phyloP scores from a whole-genome alignment of 2,329 filamentous ascomycete genomes.

The Sphaerulina musiva region DNA sequence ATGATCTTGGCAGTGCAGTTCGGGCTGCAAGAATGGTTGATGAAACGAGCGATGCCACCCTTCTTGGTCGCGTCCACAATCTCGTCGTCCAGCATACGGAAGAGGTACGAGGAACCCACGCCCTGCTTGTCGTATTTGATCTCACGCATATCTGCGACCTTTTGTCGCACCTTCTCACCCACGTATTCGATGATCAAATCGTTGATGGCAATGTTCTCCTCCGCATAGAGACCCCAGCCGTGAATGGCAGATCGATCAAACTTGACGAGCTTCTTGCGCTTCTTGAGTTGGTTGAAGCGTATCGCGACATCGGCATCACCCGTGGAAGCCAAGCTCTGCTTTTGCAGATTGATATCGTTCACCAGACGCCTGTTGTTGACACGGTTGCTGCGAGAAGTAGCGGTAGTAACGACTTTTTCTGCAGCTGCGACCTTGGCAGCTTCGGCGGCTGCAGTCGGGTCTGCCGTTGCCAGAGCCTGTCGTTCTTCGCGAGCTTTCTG shows the following conservation, averaged over 20 bases:
- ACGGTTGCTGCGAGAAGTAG: conserved; percentile 85
- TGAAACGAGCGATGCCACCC: conserved; percentile 94
- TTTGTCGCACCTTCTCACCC: conserved; percentile 91
- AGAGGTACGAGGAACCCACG: conserved; percentile 94
- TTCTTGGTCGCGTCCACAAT: conserved; percentile 98
- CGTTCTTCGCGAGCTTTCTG: conserved; percentile 85
- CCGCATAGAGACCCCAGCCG: conserved; percentile 96
- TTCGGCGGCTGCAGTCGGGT: conserved; percentile 57
- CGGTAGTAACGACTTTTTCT: conserved; percentile 75
- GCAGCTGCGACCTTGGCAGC: conserved; percentile 58
- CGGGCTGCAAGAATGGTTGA: conserved; percentile 96
- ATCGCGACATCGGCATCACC: conserved; percentile 78
- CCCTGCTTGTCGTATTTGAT: conserved; percentile 88
- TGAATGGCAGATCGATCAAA: conserved; percentile 97
- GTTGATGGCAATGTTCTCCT: conserved; percentile 93
- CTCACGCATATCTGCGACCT: conserved; percentile 94
- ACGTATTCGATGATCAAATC: conserved; percentile 99
- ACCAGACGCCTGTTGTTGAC: conserved; percentile 92
- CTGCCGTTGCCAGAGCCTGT: conserved; percentile 65
- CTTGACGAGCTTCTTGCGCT: conserved; percentile 97
- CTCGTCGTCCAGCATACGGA: conserved; percentile 95
- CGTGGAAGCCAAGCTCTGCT: conserved; percentile 62
- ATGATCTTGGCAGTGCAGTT: conserved; percentile 99
- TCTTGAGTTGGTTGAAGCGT: conserved; percentile 98
- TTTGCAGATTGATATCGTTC: conserved; percentile 91